These are phyloP conservation scores for Kalmusia sp. DNA, from an alignment of 2,329 filamentous ascomycete genomes.

Conservation along the genomic window DNA sequence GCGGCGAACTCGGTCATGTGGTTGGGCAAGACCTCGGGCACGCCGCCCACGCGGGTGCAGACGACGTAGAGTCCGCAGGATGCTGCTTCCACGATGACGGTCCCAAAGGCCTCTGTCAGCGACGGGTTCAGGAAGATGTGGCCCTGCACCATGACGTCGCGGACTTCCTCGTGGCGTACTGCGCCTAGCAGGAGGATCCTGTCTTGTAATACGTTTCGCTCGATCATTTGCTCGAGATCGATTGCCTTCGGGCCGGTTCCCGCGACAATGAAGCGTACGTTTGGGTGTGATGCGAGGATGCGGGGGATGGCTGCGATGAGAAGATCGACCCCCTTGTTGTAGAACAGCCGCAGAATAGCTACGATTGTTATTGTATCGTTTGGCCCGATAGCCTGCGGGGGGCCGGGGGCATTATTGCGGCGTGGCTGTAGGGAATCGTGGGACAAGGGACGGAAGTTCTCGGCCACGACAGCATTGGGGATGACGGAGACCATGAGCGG, in stretches of 20 bases:
- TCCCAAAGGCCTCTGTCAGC: slow-evolving; percentile 95
- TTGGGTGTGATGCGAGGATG: slow-evolving; percentile 86
- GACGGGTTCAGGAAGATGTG: slow-evolving; percentile 97
- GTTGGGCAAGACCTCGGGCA: slow-evolving; percentile 91
- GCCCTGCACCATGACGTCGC: slow-evolving; percentile 95
- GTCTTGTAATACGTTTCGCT: slow-evolving; percentile 91
- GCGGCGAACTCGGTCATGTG: slow-evolving; percentile 99
- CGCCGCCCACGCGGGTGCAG: slow-evolving; percentile 93
- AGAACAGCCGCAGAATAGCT: slow-evolving; percentile 95
- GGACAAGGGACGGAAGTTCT: slow-evolving; percentile 84
- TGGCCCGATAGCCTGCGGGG: slow-evolving; percentile 75
- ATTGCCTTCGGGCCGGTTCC: slow-evolving; percentile 97
- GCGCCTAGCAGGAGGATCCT: slow-evolving; percentile 91
- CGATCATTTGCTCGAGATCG: slow-evolving; percentile 97
- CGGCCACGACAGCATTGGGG: slow-evolving; percentile 94
- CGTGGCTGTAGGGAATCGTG: slow-evolving; percentile 36
- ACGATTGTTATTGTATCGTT: slow-evolving; percentile 93
- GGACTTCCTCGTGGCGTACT: slow-evolving; percentile 92
- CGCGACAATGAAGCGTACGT: slow-evolving; percentile 95
- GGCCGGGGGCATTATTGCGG: slow-evolving; percentile 52
- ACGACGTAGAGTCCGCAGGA: slow-evolving; percentile 96
- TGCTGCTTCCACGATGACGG: slow-evolving; percentile 95
- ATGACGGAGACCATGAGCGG: slow-evolving; percentile 98
- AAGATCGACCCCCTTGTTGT: slow-evolving; percentile 97
- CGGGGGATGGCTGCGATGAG: slow-evolving; percentile 95